Base-by-base conservation (phyloP, 2,329 filamentous ascomycete species). In the Apiospora koreana region DNA sequence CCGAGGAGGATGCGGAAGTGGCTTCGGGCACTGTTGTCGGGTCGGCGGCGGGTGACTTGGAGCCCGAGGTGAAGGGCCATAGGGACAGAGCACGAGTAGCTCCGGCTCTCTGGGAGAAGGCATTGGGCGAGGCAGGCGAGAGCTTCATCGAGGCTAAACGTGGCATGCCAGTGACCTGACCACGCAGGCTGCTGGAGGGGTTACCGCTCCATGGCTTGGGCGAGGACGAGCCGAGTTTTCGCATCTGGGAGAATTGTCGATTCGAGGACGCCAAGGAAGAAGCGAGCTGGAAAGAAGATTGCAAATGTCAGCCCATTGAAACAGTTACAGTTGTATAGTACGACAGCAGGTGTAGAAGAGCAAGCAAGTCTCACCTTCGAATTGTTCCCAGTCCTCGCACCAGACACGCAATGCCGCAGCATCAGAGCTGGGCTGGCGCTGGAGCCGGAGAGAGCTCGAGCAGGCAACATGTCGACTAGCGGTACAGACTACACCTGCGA, bases 21-120 rank as follows among this genome's bases (percentile, higher is more conserved):
- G 70, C 4, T 14, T 74, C 25, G 67, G 71, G 38, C 12, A 54
- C 72, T 23, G 71, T 66, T 54, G 71, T 65, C 48, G 70, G 28
- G 46, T 69, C 62, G 16, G 74, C 69, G 18, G 68, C 35, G 23
- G 70, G 68, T 50, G 28, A 74, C 69, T 72, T 76, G 28, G 77
- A 78, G n/a, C 72, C 71, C 31, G 78, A 78, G n/a, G 72, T 69
- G 73, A 78, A 79, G 2, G 76, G 76, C 78, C 78, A 79, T 23
- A 79, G 70, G 21, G 78, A 79, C 65, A 79, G 71, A 46, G 76
- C 77, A 23, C 78, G 73, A 8, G 77, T 73, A 42, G 77, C 76
- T 41, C 77, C 78, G 25, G 76, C 74, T 23, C 77, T 73, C 38
- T 76, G 75, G 16, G 77, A 74, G 69, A 79, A 79, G 23, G 77